Evolutionary conservation across 345 rosid genomes (phyloP).

Genomic region (Gossypium thurberi): DNA sequence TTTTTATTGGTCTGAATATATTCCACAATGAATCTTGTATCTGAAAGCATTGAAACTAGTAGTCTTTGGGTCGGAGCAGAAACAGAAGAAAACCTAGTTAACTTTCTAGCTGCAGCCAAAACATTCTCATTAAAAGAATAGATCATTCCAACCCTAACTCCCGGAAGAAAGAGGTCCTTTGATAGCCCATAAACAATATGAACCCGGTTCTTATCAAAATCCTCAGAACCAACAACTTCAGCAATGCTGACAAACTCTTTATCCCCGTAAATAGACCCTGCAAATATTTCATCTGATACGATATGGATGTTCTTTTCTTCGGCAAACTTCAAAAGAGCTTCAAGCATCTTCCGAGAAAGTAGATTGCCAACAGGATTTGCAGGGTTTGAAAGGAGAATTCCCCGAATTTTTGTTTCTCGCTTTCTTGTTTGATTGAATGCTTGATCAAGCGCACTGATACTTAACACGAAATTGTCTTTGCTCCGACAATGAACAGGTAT

Average conservation of each 20-base stretch:
- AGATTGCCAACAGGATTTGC: slow-evolving; percentile 85
- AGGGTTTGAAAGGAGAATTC: slow-evolving; percentile 78
- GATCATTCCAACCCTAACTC: slow-evolving; percentile 76
- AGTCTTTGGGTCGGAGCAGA: slow-evolving; percentile 73
- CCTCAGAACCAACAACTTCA: slow-evolving; percentile 55
- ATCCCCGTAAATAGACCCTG: slow-evolving; percentile 60
- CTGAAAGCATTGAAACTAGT: slow-evolving; percentile 68
- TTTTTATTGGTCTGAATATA: slow-evolving; percentile 47
- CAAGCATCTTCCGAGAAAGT: slow-evolving; percentile 51
- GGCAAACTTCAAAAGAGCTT: slow-evolving; percentile 55
- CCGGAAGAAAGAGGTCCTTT: slow-evolving; percentile 80
- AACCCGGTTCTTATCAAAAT: slow-evolving; percentile 69
- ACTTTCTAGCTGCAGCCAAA: slow-evolving; percentile 55
- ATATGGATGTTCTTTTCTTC: slow-evolving; percentile 77
- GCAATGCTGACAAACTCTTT: slow-evolving; percentile 84
- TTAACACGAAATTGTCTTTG: slow-evolving; percentile 57
- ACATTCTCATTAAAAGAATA: slow-evolving; percentile 66
- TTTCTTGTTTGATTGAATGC: slow-evolving; percentile 81
- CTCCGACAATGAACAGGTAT: slow-evolving; percentile 89
- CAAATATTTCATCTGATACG: slow-evolving; percentile 84
- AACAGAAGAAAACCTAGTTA: slow-evolving; percentile 69
- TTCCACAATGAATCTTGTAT: slow-evolving; percentile 47
- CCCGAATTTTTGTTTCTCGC: slow-evolving; percentile 61
- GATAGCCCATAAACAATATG: slow-evolving; percentile 85
- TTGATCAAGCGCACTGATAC: slow-evolving; percentile 68